Evolutionary conservation across 495 filamentous ascomycete species (phyloP).

Genomic region (Talaromyces stipitatus): DNA sequence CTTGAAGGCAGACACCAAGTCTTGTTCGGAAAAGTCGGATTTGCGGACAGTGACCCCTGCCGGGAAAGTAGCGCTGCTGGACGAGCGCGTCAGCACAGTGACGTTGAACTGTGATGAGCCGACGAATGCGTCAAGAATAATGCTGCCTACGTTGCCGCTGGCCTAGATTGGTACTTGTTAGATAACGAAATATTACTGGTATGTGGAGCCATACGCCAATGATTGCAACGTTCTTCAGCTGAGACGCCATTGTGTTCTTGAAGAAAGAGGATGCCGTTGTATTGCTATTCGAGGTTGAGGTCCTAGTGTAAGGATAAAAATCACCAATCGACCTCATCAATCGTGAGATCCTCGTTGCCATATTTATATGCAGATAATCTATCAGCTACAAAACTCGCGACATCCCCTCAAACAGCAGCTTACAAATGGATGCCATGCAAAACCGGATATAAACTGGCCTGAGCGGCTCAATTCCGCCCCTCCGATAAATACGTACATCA

Average conservation of each 20-base stretch:
- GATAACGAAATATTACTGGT: neutral
- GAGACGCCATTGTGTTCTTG: neutral
- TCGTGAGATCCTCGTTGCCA: no score
- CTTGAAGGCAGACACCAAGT: slow-evolving; percentile 30
- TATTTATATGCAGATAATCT: no score
- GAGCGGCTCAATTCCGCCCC: no score
- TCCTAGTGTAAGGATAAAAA: no score
- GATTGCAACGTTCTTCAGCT: slow-evolving; percentile 20
- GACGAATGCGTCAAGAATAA: slow-evolving; percentile 26
- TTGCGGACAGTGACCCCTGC: slow-evolving; percentile 35
- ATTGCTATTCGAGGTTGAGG: no score
- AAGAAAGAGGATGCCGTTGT: no score
- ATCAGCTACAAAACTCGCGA: no score
- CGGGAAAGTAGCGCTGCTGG: slow-evolving; percentile 29
- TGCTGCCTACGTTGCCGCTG: slow-evolving; percentile 27
- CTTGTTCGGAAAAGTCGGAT: slow-evolving; percentile 54
- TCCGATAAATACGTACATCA: no score
- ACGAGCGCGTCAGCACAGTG: slow-evolving; percentile 34
- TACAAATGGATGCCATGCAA: no score
- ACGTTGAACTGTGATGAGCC: slow-evolving; percentile 47
- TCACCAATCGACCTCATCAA: no score
- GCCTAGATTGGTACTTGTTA: slow-evolving; percentile 13
- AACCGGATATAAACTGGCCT: no score
- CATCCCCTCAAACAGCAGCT: no score
- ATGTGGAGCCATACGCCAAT: slow-evolving; percentile 15